These are phyloP conservation scores for Monosporascus sp. DNA, from an alignment of 2,329 filamentous ascomycete genomes.

Conservation along the genomic window DNA sequence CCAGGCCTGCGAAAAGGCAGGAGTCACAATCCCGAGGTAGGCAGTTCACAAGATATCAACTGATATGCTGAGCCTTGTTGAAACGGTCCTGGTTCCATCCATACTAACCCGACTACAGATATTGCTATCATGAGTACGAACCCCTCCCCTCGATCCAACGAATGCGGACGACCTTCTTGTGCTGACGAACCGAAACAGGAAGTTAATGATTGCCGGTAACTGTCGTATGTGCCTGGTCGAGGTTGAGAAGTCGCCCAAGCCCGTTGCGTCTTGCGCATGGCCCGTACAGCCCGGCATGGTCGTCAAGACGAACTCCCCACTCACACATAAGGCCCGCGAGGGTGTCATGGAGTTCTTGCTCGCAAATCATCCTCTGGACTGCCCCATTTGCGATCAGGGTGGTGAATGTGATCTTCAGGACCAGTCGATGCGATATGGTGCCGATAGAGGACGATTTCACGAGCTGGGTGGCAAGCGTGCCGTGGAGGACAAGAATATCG, in stretches of 20 bases:
- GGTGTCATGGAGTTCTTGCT: slow-evolving; percentile 99
- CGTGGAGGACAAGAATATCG: slow-evolving; percentile 99
- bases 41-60: slow-evolving; percentile 16
- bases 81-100: neutral
- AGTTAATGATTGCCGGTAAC: slow-evolving; percentile 98
- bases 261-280: slow-evolving; percentile 97
- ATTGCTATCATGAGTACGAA: slow-evolving; percentile 95
- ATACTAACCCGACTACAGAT: slow-evolving; percentile 53
- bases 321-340: slow-evolving; percentile 96
- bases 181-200: slow-evolving; percentile 54
- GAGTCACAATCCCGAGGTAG: slow-evolving; percentile 79
- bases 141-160: slow-evolving; percentile 17
- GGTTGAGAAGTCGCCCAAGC: slow-evolving; percentile 93
- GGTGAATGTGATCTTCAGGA: slow-evolving; percentile 99
- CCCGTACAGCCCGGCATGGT: slow-evolving; percentile 98
- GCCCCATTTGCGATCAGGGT: slow-evolving; percentile 97
- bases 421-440: slow-evolving; percentile 98
- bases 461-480: slow-evolving; percentile 94
- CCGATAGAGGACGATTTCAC: slow-evolving; percentile 93
- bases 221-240: slow-evolving; percentile 99
- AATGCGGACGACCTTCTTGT: slow-evolving; percentile 15
- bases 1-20: slow-evolving; percentile 98
- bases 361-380: slow-evolving; percentile 93
- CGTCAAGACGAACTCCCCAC: slow-evolving; percentile 94
- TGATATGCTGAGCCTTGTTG: slow-evolving; percentile 8